A percentile compares a stretch with the other conserved stretches of the same genome.
Conservation (phyloP, 192 early-diverging fungal genomes). For the Coemansia brasiliensis region DNA sequence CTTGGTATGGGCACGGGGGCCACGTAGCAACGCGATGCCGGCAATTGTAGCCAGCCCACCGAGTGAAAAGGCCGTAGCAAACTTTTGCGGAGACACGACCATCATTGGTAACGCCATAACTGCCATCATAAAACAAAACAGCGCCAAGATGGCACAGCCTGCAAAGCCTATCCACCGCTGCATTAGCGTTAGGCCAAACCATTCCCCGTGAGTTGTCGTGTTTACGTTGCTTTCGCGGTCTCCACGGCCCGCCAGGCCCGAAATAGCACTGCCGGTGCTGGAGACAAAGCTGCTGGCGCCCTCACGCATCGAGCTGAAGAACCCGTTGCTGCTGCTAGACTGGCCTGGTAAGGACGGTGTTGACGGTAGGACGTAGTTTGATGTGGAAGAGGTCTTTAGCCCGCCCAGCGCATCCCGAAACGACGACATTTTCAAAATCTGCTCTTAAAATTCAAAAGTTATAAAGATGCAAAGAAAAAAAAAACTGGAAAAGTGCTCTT, state of each 20-base stretch:
- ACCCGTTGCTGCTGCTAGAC: slow-evolving; percentile 23
- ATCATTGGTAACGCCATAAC: slow-evolving; percentile 66
- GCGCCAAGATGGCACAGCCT: slow-evolving; percentile 46
- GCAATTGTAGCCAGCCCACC: slow-evolving; percentile 58
- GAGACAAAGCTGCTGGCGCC: slow-evolving; percentile 47
- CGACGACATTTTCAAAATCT: slow-evolving; percentile 28
- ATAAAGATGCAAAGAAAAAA: background rate
- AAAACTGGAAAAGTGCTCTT: too few species aligned
- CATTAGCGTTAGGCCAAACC: slow-evolving; percentile 54
- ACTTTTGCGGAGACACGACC: slow-evolving; percentile 68
- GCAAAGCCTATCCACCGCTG: slow-evolving; percentile 56
- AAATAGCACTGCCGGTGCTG: slow-evolving; percentile 34
- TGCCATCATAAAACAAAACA: slow-evolving; percentile 57
- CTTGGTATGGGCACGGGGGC: slow-evolving; percentile 75
- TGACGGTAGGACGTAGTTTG: slow-evolving; percentile 34
- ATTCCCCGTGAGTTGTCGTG: slow-evolving; percentile 37
- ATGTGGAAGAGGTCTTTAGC: slow-evolving; percentile 49
- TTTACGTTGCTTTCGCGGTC: slow-evolving; percentile 5
- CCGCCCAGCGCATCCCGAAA: slow-evolving; percentile 52
- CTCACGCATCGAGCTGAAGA: slow-evolving; percentile 46
- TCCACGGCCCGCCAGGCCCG: slow-evolving; percentile 24
- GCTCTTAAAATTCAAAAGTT: background rate
- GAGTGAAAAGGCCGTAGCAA: slow-evolving; percentile 75
- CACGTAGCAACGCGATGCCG: slow-evolving; percentile 72
- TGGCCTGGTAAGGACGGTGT: slow-evolving; percentile 17